These are phyloP conservation scores for Aureobasidium pullulans DNA, from an alignment of 2,329 filamentous ascomycete genomes.

Conservation along the genomic window DNA sequence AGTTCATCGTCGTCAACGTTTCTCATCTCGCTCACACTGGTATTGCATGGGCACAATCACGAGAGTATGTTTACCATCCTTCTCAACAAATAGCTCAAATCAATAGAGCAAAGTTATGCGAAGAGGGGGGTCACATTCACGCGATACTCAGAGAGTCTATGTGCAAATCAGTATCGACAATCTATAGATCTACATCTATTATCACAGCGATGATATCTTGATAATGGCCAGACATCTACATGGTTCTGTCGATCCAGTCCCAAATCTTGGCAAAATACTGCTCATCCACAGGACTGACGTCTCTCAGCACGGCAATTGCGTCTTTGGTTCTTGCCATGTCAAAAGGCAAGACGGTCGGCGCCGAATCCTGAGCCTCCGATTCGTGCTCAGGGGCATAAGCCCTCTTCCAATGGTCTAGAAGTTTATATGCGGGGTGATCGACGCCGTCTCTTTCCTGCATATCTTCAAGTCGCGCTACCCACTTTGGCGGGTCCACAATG, in stretches of 20 bases:
- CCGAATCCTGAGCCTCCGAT: conserved; percentile 8
- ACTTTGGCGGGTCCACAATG: conserved; percentile 34
- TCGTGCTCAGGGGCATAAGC: conserved; percentile 27
- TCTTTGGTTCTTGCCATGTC: conserved; percentile 28
- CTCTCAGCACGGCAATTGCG: conserved; percentile 29
- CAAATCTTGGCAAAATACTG: conserved; percentile 38
- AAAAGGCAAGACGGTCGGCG: conserved; percentile 23
- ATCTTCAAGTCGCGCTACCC: conserved; percentile 33
- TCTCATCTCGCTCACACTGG: conserved; percentile 8
- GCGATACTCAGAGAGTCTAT: background rate
- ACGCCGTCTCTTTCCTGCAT: conserved; percentile 11
- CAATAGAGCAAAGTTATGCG: conserved; percentile 3
- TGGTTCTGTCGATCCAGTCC: conserved; percentile 30
- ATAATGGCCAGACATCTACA: conserved; percentile 15
- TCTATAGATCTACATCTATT: background rate
- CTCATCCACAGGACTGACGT: conserved; percentile 36
- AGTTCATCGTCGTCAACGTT: conserved; percentile 11
- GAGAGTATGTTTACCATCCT: conserved; percentile 9
- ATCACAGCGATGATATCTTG: background rate
- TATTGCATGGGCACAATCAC: conserved; percentile 9
- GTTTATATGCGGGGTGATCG: conserved; percentile 39
- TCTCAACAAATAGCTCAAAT: background rate
- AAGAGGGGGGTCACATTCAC: conserved; percentile 1
- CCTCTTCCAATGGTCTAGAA: conserved; percentile 45
- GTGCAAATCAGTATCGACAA: background rate